These are phyloP conservation scores for Colletotrichum sp. DNA, from an alignment of 2,329 filamentous ascomycete species.

Conservation along the genomic window DNA sequence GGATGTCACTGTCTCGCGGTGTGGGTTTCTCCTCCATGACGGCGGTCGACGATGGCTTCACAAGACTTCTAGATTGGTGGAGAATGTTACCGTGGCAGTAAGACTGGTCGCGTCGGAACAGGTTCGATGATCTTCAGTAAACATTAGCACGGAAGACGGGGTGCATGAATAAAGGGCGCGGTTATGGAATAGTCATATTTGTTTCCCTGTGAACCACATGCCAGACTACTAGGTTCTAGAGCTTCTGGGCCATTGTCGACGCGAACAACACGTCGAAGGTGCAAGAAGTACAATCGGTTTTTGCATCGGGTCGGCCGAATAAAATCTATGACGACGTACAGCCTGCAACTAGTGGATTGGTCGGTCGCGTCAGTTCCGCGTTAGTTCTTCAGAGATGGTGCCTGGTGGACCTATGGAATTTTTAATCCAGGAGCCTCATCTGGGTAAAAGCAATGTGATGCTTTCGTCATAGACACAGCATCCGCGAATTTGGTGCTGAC, in stretches of 20 bases:
- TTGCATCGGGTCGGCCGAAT: not conserved
- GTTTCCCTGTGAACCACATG: not conserved
- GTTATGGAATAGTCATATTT: not conserved
- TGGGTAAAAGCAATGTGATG: not conserved
- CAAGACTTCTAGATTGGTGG: not conserved
- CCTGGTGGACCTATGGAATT: not conserved
- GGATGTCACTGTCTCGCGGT: constrained; percentile 33
- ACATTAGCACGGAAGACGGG: not conserved
- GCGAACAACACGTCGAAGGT: not conserved
- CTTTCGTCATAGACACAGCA: constrained; percentile 20
- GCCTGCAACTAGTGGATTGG: not conserved
- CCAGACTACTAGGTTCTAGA: not conserved
- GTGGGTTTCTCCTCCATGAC: constrained; percentile 32
- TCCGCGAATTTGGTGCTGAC: not conserved
- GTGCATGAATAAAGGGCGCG: not conserved
- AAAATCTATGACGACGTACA: constrained; percentile 15
- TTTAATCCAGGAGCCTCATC: not conserved
- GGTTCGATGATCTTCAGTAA: not conserved
- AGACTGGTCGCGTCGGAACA: not conserved
- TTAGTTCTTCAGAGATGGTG: not conserved
- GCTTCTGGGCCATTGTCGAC: not conserved
- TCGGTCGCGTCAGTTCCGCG: constrained; percentile 6
- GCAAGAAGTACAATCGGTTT: not conserved
- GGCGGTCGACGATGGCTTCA: not conserved
- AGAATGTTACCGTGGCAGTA: not conserved